Evolutionary conservation across 2,329 filamentous ascomycete species (phyloP).

Genomic region (Monilinia laxa): DNA sequence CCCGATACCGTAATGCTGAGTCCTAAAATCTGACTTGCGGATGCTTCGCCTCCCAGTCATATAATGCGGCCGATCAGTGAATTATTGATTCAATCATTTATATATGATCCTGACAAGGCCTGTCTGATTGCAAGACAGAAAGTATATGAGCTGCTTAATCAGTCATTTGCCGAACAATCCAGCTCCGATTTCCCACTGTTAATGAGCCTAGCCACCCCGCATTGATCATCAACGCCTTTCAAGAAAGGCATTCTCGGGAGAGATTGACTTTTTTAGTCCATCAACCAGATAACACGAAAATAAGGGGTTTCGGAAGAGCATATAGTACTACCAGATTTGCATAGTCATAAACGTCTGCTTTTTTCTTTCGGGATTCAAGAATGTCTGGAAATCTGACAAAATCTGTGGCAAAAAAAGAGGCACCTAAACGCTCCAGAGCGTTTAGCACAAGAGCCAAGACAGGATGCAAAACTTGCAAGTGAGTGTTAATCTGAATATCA

Average conservation of each 20-base stretch:
- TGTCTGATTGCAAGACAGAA: neutral
- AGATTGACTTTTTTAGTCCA: neutral
- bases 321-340: neutral
- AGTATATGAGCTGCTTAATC: conserved; percentile 10
- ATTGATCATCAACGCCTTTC: neutral
- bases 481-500: neutral
- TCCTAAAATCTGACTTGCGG: neutral
- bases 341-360: neutral
- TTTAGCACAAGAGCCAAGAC: conserved; percentile 24
- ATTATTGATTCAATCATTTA: conserved; percentile 6
- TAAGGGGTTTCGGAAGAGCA: neutral
- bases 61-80: neutral
- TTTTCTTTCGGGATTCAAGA: neutral
- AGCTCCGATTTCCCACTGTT: neutral
- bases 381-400: conserved; percentile 9
- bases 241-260: neutral
- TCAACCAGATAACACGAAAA: neutral
- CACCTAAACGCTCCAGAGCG: conserved; percentile 20
- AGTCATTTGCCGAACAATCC: neutral
- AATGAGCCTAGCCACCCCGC: neutral
- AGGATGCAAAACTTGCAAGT: conserved; percentile 29
- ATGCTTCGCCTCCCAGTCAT: conserved; percentile 12
- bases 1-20: conserved; percentile 2
- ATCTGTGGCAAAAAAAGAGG: neutral
- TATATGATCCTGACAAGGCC: neutral